phyloP scores from a whole-genome alignment of 2,329 filamentous ascomycete genomes.

The Colletotrichum sp. region DNA sequence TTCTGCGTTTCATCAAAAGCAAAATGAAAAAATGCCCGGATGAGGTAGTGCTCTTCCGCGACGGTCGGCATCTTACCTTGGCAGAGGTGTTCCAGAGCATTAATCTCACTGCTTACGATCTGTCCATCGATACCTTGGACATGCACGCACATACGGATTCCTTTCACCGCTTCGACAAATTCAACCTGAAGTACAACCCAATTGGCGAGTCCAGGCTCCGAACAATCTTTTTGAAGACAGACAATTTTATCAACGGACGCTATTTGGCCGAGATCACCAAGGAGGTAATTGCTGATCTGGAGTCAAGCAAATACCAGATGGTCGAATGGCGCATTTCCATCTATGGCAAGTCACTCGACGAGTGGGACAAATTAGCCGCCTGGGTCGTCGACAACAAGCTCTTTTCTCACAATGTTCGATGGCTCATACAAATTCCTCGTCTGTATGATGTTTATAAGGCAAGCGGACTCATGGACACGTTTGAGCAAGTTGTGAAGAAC shows the following conservation, averaged over 20 bases:
- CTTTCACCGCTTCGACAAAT: slow-evolving; percentile 98
- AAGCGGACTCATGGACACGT: slow-evolving; percentile 84
- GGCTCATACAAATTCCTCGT: slow-evolving; percentile 94
- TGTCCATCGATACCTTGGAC: slow-evolving; percentile 97
- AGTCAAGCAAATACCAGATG: slow-evolving; percentile 99
- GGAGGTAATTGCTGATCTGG: slow-evolving; percentile 94
- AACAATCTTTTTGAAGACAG: slow-evolving; percentile 98
- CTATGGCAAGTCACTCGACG: slow-evolving; percentile 88
- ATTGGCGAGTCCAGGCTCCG: slow-evolving; percentile 93
- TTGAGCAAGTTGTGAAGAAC: slow-evolving; percentile 89
- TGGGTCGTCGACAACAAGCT: slow-evolving; percentile 99
- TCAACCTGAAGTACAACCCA: slow-evolving; percentile 98
- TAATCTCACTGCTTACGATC: slow-evolving; percentile 94
- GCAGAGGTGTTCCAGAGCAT: slow-evolving; percentile 97
- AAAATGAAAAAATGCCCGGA: slow-evolving; percentile 99
- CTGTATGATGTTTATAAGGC: slow-evolving; percentile 96
- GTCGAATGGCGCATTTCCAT: slow-evolving; percentile 99
- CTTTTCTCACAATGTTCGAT: slow-evolving; percentile 96
- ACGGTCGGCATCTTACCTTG: slow-evolving; percentile 90
- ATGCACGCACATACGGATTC: slow-evolving; percentile 99
- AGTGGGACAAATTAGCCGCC: slow-evolving; percentile 96
- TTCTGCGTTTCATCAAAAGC: slow-evolving; percentile 98
- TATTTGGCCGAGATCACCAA: slow-evolving; percentile 98
- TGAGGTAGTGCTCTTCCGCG: slow-evolving; percentile 89
- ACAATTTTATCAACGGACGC: slow-evolving; percentile 95